phyloP scores from a whole-genome alignment of 495 filamentous ascomycete genomes.

The Tuber microsphaerosporum region DNA sequence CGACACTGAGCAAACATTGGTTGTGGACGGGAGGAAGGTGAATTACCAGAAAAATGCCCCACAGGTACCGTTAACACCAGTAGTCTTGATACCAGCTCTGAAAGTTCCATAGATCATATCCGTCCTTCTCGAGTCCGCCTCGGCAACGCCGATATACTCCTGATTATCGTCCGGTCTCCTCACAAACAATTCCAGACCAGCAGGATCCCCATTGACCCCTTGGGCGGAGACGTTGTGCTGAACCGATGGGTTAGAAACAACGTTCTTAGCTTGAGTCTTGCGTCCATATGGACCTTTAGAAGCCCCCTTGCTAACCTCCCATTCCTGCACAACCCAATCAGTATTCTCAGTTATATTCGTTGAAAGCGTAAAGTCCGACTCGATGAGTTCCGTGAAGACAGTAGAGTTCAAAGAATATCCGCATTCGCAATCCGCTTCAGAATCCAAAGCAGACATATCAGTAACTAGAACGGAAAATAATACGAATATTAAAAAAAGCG shows the following conservation, averaged over 20 bases:
- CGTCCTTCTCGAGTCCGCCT: constrained; percentile 52
- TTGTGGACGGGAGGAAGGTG: constrained; percentile 10
- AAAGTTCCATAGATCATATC: constrained; percentile 63
- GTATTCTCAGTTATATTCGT: constrained; percentile 47
- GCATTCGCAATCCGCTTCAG: constrained; percentile 59
- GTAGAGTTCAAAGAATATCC: constrained; percentile 54
- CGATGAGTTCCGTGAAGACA: constrained; percentile 61
- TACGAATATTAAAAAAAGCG: constrained; percentile 17
- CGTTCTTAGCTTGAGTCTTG: constrained; percentile 50
- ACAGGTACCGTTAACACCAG: constrained; percentile 57
- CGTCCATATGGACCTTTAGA: constrained; percentile 62
- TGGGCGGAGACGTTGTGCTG: constrained; percentile 43
- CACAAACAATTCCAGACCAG: constrained; percentile 58
- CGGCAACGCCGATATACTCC: constrained; percentile 54
- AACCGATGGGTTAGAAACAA: constrained; percentile 50
- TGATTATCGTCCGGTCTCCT: constrained; percentile 42
- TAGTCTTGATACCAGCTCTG: constrained; percentile 58
- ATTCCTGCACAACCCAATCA: constrained; percentile 59
- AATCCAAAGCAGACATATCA: neutral
- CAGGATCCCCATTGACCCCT: constrained; percentile 47
- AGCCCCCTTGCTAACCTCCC: constrained; percentile 50
- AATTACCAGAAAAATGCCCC: constrained; percentile 69
- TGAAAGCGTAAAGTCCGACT: constrained; percentile 61
- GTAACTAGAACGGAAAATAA: neutral
- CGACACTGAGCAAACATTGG: neutral